Percentiles rank a stretch among this genome's conserved stretches.
Evolutionary conservation across 176 grass and related monocot species (phyloP).

Genomic region (Musa itinerans): DNA sequence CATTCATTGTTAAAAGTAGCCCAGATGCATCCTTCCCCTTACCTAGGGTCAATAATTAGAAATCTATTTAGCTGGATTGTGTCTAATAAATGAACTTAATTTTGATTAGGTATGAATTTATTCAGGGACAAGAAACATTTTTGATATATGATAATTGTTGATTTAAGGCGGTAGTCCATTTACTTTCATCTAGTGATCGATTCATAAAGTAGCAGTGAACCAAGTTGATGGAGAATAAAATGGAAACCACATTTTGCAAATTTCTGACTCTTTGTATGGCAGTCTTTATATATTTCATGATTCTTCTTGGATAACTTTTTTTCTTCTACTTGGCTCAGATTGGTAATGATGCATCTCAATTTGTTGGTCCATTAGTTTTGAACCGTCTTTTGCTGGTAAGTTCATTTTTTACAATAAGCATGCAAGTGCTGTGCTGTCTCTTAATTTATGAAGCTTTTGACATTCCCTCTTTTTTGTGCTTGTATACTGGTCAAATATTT

Average conservation of each 20-base stretch:
- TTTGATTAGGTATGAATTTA: background rate
- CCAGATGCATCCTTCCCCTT: no score
- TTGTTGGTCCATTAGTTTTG: conserved; percentile 89
- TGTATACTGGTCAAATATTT: background rate
- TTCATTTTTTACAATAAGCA: conserved; percentile 19
- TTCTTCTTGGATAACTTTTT: background rate
- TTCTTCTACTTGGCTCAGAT: conserved; percentile 39
- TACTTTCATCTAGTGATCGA: background rate
- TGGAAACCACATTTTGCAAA: background rate
- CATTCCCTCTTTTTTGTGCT: background rate
- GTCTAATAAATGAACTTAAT: background rate
- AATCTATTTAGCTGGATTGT: background rate
- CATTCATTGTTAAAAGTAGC: no score
- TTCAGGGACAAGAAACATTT: background rate
- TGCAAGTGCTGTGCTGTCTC: background rate
- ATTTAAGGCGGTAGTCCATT: background rate
- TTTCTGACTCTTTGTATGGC: background rate
- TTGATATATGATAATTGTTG: no score
- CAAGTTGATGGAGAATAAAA: background rate
- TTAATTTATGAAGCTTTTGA: background rate
- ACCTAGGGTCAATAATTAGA: no score
- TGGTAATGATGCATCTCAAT: conserved; percentile 93
- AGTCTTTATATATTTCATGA: background rate
- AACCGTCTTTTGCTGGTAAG: conserved; percentile 70
- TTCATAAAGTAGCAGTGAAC: background rate